Evolutionary conservation across 768 basidiomycete species (phyloP).

Genomic region (Cantharellus anzutake): DNA sequence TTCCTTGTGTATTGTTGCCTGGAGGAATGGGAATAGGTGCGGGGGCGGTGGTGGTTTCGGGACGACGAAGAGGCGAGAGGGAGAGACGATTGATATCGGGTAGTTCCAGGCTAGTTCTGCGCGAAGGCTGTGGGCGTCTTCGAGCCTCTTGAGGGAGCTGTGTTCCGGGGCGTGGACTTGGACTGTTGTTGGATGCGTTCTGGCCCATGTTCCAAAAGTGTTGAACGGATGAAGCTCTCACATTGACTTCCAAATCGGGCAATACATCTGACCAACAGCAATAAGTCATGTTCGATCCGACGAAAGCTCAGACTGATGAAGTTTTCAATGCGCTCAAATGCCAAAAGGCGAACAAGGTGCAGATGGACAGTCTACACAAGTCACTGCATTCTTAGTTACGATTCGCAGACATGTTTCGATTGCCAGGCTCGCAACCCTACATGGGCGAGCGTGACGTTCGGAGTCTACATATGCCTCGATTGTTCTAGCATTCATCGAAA

Average conservation of each 20-base stretch:
- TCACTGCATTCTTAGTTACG: slow-evolving; percentile 4
- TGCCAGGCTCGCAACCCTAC: slow-evolving; percentile 92
- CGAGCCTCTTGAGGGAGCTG: background rate
- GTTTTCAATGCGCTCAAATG: slow-evolving; percentile 64
- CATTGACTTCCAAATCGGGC: no score
- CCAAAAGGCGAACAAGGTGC: slow-evolving; percentile 79
- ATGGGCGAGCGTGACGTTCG: slow-evolving; percentile 93
- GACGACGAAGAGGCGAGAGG: background rate
- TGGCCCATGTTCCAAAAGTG: no score
- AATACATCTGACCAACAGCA: background rate
- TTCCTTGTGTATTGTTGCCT: background rate
- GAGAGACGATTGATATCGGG: slow-evolving; percentile 7
- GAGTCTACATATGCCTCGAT: slow-evolving; percentile 92
- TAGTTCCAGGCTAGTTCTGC: slow-evolving; percentile 3
- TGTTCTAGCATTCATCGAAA: slow-evolving; percentile 92
- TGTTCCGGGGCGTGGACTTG: no score
- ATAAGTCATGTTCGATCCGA: slow-evolving; percentile 6
- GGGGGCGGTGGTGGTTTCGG: background rate
- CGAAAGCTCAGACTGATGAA: slow-evolving; percentile 70
- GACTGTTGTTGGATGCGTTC: no score
- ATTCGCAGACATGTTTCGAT: slow-evolving; percentile 67
- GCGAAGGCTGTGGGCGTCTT: background rate
- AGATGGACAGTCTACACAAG: background rate
- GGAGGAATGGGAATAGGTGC: slow-evolving; percentile 3
- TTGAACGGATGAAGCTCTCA: no score